Conservation (phyloP, 139 green algal species). For the Tetradesmus lagerheimii region DNA sequence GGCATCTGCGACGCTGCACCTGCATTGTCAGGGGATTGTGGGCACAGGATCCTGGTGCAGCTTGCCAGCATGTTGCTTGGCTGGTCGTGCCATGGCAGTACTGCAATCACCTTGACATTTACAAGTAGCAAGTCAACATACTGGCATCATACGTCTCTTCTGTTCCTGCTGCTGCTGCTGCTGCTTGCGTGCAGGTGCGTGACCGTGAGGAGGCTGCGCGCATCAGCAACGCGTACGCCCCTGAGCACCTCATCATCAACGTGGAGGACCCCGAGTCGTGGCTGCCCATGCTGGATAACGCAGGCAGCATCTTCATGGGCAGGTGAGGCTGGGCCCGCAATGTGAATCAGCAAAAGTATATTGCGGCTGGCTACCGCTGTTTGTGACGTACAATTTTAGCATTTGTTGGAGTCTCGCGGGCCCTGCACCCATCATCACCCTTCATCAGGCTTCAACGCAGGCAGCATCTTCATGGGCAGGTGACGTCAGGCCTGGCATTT, state of each 20-base stretch:
- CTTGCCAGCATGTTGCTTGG: no score
- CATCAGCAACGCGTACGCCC: conserved; percentile 97
- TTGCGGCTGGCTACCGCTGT: no score
- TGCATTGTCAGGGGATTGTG: no score
- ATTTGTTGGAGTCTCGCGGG: no score
- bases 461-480: conserved; percentile 94
- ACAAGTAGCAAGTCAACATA: not conserved
- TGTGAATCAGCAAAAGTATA: not conserved
- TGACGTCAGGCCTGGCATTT: not conserved
- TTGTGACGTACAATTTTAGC: no score
- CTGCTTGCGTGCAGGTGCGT: conserved; percentile 72
- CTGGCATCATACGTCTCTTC: not conserved
- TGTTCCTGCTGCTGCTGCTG: conserved; percentile 76
- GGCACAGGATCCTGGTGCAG: no score
- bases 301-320: conserved; percentile 96
- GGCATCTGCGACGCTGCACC: no score
- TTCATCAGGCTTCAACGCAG: no score
- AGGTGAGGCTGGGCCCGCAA: conserved; percentile 28
- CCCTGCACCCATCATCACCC: no score
- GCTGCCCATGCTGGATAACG: conserved; percentile 90
- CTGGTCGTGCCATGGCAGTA: no score
- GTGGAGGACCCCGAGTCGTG: conserved; percentile 87
- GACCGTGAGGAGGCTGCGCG: conserved; percentile 77
- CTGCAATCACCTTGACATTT: no score
- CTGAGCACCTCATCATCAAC: conserved; percentile 99